These are phyloP conservation scores for Leccinum longicurvipes DNA, from an alignment of 768 basidiomycete species.

Conservation along the genomic window DNA sequence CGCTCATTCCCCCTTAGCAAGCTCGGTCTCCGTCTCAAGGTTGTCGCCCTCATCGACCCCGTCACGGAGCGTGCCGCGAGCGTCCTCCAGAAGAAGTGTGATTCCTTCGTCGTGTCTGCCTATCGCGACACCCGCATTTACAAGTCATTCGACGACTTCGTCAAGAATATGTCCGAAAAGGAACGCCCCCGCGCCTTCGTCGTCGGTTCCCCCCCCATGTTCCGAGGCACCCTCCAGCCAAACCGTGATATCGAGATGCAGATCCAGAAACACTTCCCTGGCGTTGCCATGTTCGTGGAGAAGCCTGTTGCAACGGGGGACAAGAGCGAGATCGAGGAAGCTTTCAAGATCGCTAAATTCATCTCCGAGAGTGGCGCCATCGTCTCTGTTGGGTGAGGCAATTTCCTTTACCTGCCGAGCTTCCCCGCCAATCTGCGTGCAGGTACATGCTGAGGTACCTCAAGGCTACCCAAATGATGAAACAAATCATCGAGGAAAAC, in stretches of 20 bases:
- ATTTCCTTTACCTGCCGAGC: not conserved
- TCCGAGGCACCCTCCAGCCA: constrained; percentile 71
- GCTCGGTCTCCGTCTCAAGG: constrained; percentile 93
- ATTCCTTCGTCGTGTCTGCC: constrained; percentile 89
- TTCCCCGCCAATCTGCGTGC: not conserved
- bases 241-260: constrained; percentile 87
- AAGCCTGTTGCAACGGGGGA: constrained; percentile 89
- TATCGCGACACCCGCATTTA: constrained; percentile 87
- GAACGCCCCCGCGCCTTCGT: constrained; percentile 79
- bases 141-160: constrained; percentile 83
- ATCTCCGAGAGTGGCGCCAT: constrained; percentile 70
- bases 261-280: constrained; percentile 83
- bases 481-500: constrained; percentile 92
- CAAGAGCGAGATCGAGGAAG: constrained; percentile 59
- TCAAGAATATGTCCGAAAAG: constrained; percentile 59
- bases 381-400: constrained; percentile 81
- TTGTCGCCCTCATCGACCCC: constrained; percentile 93
- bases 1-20: constrained; percentile 51
- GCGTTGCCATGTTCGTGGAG: constrained; percentile 86
- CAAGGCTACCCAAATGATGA: constrained; percentile 94
- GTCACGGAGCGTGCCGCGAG: constrained; percentile 74
- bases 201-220: constrained; percentile 92
- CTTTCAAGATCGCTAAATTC: constrained; percentile 66
- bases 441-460: constrained; percentile 95
- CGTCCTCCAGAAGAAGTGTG: constrained; percentile 85